Evolutionary conservation across 306 rosid genomes (phyloP).

Genomic region (peach (Prunus persica)): DNA sequence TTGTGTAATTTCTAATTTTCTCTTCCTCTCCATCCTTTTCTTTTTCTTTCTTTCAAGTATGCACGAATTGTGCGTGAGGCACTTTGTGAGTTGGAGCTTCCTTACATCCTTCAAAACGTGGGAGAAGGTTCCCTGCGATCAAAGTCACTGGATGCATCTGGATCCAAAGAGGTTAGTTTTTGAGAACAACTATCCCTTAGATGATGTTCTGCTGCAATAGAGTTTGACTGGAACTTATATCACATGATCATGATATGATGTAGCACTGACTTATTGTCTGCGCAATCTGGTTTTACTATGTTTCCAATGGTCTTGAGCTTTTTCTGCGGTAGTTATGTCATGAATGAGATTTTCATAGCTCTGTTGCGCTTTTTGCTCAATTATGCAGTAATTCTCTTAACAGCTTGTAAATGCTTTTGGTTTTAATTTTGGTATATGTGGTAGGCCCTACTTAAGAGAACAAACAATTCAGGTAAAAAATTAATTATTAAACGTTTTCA

Average conservation of each 20-base stretch:
- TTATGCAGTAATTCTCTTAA: too few species aligned
- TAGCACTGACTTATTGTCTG: too few species aligned
- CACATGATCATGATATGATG: too few species aligned
- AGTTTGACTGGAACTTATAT: too few species aligned
- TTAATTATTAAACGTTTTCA: not conserved
- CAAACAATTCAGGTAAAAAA: not conserved
- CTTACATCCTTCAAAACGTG: constrained; percentile 79
- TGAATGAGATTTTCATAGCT: too few species aligned
- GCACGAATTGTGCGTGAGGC: constrained; percentile 94
- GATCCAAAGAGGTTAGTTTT: constrained; percentile 67
- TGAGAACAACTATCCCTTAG: not conserved
- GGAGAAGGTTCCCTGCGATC: constrained; percentile 70
- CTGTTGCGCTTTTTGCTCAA: too few species aligned
- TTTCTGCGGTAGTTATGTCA: too few species aligned
- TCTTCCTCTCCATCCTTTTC: not conserved
- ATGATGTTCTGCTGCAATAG: not conserved
- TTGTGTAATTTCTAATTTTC: not conserved
- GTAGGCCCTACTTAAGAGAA: not conserved
- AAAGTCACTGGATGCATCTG: constrained; percentile 53
- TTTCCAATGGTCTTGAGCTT: too few species aligned
- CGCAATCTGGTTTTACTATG: too few species aligned
- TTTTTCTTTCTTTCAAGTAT: constrained; percentile 36
- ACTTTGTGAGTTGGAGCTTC: constrained; percentile 92
- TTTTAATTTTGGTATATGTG: too few species aligned
- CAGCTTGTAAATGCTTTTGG: too few species aligned